Base-by-base conservation (phyloP, 768 basidiomycete species). In the Leccinum olivaceopallidum region DNA sequence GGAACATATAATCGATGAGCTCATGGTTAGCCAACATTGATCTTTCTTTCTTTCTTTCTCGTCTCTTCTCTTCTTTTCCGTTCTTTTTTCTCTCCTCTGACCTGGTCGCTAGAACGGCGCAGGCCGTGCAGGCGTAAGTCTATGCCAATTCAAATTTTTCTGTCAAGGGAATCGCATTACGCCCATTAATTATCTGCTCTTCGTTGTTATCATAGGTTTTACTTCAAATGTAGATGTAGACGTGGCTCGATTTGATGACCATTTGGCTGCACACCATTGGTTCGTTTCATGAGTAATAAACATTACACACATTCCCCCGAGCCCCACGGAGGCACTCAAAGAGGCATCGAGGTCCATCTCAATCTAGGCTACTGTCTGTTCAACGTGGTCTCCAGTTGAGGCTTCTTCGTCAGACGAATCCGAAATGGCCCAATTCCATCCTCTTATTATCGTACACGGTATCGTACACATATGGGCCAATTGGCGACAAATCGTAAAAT, bases 1-100 rank as follows among this genome's bases (percentile, higher is more conserved):
- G 24, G 74, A 74, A 39, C 74, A 78, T 52, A 76, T 84, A 59
- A 67, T 85, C 54, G 67, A 52, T 18, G 60, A 37, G 39, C 34
- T 69, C 26, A 34, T 32, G 48, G n/a, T 47, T 42, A 18, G 39
- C 16, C 20, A 47, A 22, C 12, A 12, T 20, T 47, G 44, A 20
- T 47, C 6, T 47, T 20, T 20, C 20, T n/a, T n/a, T n/a, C n/a
- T n/a, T n/a, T n/a, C n/a, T 4, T 14, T 3, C 30, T 30, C n/a
- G n/a, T 47, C 12, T 10, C 12, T 47, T 13, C 44, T 20, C 20
- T 47, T 47, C 10, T 47, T 47, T 20, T 20, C 44, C 20, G 18
- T n/a, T 42, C 14, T 1, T 42, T 42, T 42, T 5, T 42, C 16
- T 16, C n/a, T 2, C 2, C n/a, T 20, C 12, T 20, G 42, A 10